Percentiles rank a stretch among this genome's conserved stretches.
Conservation (phyloP, 2,329 filamentous ascomycete species). For the Monilinia vaccinii-corymbosi region DNA sequence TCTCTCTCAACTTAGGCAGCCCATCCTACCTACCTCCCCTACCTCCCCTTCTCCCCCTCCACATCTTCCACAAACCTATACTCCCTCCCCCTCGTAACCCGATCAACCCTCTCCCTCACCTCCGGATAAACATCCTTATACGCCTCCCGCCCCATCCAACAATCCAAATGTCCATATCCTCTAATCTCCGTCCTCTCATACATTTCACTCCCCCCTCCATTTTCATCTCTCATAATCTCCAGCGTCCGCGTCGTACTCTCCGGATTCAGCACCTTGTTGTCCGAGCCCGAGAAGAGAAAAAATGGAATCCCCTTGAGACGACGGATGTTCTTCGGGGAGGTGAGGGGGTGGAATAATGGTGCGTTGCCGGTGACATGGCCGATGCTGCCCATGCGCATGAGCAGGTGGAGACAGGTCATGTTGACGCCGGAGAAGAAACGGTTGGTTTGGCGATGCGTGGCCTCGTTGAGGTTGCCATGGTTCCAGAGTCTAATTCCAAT, state of each 20-base stretch:
- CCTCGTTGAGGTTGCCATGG: constrained; percentile 55
- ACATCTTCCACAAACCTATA: constrained; percentile 22
- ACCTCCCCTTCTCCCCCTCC: neutral
- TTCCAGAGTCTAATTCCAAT: constrained; percentile 40
- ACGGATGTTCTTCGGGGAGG: constrained; percentile 40
- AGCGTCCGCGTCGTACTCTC: constrained; percentile 46
- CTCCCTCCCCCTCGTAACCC: constrained; percentile 32
- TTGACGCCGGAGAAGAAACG: constrained; percentile 54
- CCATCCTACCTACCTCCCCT: neutral
- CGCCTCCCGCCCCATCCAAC: constrained; percentile 52
- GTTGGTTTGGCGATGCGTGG: constrained; percentile 52
- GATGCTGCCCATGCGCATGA: constrained; percentile 46
- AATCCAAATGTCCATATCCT: constrained; percentile 52
- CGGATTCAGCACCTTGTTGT: constrained; percentile 48
- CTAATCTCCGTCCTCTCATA: constrained; percentile 45
- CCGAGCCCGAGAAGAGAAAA: constrained; percentile 44
- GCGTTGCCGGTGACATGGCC: constrained; percentile 45
- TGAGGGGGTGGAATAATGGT: constrained; percentile 39
- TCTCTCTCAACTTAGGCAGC: neutral
- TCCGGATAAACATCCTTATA: constrained; percentile 52
- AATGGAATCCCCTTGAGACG: constrained; percentile 45
- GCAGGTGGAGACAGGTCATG: constrained; percentile 46
- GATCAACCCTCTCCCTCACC: constrained; percentile 45
- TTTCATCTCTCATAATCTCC: constrained; percentile 42
- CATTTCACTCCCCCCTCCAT: constrained; percentile 38